Percentiles rank a stretch among this genome's conserved stretches.
phyloP scores from a whole-genome alignment of 352 stramenopile genomes.

The Globisporangium iwayamae region DNA sequence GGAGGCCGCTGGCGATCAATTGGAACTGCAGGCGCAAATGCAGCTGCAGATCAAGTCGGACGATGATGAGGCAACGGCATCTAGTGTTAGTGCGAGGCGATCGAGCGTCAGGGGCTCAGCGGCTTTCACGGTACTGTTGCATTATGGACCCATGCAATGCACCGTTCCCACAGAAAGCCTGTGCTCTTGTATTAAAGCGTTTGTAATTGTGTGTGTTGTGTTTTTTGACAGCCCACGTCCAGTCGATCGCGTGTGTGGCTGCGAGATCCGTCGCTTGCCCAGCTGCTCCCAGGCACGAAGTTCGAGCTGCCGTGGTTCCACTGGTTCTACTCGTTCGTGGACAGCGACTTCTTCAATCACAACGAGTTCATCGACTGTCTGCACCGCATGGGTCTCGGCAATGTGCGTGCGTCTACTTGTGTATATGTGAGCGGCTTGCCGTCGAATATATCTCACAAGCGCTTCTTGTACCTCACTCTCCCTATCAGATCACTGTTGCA shows the following conservation, averaged over 20 bases:
- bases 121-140: not conserved
- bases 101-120: not conserved
- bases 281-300: conserved; percentile 9
- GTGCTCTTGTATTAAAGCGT: too few species aligned
- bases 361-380: conserved; percentile 81
- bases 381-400: conserved; percentile 52
- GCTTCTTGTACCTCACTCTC: not conserved
- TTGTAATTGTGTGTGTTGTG: not conserved
- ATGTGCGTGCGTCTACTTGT: conserved; percentile 25
- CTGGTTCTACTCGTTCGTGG: conserved; percentile 68
- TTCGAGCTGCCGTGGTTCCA: conserved; percentile 63
- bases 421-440: too few species aligned
- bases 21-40: conserved; percentile 18
- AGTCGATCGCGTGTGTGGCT: conserved; percentile 1
- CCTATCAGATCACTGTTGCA: conserved; percentile 38
- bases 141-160: not conserved
- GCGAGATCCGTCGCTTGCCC: not conserved
- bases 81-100: not conserved
- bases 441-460: too few species aligned
- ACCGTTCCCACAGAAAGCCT: not conserved
- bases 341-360: conserved; percentile 68
- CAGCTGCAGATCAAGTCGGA: conserved; percentile 25
- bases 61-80: conserved; percentile 1
- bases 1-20: conserved; percentile 21
- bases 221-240: not conserved